These are phyloP conservation scores for Phoenix dactylifera DNA, from an alignment of 176 grass and related monocot species.

Conservation along the genomic window DNA sequence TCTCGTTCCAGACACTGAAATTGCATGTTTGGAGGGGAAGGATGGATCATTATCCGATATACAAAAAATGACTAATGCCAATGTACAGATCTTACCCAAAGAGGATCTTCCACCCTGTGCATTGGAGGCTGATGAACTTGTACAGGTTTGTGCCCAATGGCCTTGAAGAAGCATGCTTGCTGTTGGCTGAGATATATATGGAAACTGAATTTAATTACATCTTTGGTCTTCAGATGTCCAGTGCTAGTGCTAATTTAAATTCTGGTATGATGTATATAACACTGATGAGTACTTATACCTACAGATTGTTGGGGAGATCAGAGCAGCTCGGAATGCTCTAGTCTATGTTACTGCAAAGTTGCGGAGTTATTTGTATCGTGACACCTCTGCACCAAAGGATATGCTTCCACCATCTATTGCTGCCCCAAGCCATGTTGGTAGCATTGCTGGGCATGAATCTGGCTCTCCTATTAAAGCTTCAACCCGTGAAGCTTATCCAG, in stretches of 20 bases:
- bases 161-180: neutral
- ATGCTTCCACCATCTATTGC: neutral
- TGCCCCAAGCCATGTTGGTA: neutral
- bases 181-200: too few relatives aligned
- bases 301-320: slow-evolving; percentile 97
- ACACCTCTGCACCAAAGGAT: slow-evolving; percentile 47
- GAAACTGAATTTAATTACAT: neutral
- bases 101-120: slow-evolving; percentile 72
- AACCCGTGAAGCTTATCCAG: slow-evolving; percentile 41
- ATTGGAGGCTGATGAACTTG: slow-evolving; percentile 80
- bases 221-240: neutral
- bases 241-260: too few relatives aligned
- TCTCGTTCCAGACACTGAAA: slow-evolving; percentile 81
- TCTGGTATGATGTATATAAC: too few relatives aligned
- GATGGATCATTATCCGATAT: slow-evolving; percentile 80
- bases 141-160: slow-evolving; percentile 60
- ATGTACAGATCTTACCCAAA: slow-evolving; percentile 93
- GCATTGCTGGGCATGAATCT: slow-evolving; percentile 18
- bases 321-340: slow-evolving; percentile 86
- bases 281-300: slow-evolving; percentile 13
- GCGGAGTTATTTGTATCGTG: slow-evolving; percentile 65
- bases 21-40: slow-evolving; percentile 71
- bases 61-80: slow-evolving; percentile 67
- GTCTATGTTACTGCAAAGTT: slow-evolving; percentile 72
- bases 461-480: slow-evolving; percentile 45